These are phyloP conservation scores for Conidiobolus incongruus DNA, from an alignment of 371 early-diverging fungal genomes.

Conservation along the genomic window DNA sequence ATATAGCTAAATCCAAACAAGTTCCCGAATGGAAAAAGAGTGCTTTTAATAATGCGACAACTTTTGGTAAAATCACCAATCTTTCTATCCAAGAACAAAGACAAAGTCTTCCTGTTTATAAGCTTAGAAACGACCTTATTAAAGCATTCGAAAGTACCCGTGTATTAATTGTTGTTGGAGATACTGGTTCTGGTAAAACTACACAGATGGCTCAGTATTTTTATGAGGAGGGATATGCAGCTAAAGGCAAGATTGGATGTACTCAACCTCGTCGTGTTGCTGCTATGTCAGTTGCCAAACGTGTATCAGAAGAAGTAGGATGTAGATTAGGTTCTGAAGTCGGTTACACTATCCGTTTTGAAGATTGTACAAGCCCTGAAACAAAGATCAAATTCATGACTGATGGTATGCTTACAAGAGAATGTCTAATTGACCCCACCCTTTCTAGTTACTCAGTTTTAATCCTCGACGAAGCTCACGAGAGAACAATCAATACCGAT, in stretches of 20 bases:
- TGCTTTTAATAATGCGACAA: conserved; percentile 67
- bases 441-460: conserved; percentile 80
- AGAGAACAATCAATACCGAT: conserved; percentile 93
- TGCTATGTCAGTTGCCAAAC: conserved; percentile 96
- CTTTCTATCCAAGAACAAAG: conserved; percentile 82
- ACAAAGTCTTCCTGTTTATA: conserved; percentile 69
- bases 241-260: conserved; percentile 80
- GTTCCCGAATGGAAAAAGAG: conserved; percentile 88
- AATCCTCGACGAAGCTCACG: conserved; percentile 99
- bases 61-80: conserved; percentile 75
- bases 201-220: conserved; percentile 99
- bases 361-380: conserved; percentile 84
- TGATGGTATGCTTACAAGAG: conserved; percentile 97
- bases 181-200: conserved; percentile 98
- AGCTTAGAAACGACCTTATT: conserved; percentile 51
- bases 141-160: conserved; percentile 75
- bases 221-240: conserved; percentile 76
- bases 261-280: conserved; percentile 99
- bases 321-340: conserved; percentile 86
- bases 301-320: conserved; percentile 96
- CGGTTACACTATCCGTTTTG: conserved; percentile 97
- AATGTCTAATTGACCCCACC: conserved; percentile 73
- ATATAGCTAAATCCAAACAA: conserved; percentile 23
- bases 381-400: conserved; percentile 98
- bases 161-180: conserved; percentile 82